Percentiles rank a stretch among this genome's conserved stretches.
Conservation (phyloP, 495 filamentous ascomycete genomes). For the Hyaloscypha variabilis region DNA sequence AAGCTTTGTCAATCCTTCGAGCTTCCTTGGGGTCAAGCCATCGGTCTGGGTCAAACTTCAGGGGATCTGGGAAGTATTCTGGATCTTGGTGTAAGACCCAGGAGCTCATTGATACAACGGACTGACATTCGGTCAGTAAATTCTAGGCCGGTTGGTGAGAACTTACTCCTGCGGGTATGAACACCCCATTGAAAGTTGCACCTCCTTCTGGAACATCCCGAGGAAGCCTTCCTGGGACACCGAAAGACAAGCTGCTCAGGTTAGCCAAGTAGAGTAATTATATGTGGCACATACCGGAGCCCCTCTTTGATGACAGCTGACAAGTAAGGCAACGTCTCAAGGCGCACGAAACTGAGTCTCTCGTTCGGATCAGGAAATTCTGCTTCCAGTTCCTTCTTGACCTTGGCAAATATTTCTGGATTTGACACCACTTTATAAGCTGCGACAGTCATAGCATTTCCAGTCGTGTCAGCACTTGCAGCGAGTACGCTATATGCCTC, state of each 20-base stretch:
- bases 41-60: constrained; percentile 46
- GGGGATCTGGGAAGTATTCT: constrained; percentile 41
- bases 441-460: constrained; percentile 39
- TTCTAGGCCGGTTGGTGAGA: background rate
- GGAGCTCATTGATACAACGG: constrained; percentile 14
- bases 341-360: constrained; percentile 14
- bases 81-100: constrained; percentile 25
- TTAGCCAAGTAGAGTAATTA: background rate
- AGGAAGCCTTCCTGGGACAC: constrained; percentile 24
- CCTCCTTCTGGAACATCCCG: constrained; percentile 24
- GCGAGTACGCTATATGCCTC: constrained; percentile 39
- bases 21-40: constrained; percentile 27
- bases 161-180: constrained; percentile 26
- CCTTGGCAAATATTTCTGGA: constrained; percentile 30
- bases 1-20: constrained; percentile 20
- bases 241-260: constrained; percentile 20
- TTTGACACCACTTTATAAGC: constrained; percentile 39
- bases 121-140: constrained; percentile 5
- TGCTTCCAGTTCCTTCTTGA: constrained; percentile 37
- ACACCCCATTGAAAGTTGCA: constrained; percentile 22
- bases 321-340: constrained; percentile 35
- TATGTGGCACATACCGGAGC: constrained; percentile 7
- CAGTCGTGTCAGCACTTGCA: constrained; percentile 44
- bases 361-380: constrained; percentile 36
- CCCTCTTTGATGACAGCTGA: constrained; percentile 25